Evolutionary conservation across 305 asterid genomes (phyloP).

Genomic region (Rubia tinctorum): DNA sequence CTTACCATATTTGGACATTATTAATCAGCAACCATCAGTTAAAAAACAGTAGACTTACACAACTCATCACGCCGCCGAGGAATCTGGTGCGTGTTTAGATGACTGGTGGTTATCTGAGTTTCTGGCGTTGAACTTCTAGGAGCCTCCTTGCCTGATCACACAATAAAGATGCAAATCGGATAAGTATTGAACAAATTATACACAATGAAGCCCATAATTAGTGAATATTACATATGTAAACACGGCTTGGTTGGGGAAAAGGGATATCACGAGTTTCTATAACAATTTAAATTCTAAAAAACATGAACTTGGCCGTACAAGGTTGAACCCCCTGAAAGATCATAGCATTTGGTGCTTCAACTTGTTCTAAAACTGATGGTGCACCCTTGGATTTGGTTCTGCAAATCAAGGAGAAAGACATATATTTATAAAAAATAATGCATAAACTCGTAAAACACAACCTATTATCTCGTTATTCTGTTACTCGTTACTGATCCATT

Average conservation of each 20-base stretch:
- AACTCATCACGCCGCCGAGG: constrained; percentile 5
- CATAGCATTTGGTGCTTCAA: constrained; percentile 35
- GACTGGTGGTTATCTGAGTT: constrained; percentile 9
- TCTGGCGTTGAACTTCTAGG: constrained; percentile 11
- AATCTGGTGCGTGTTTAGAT: constrained; percentile 13
- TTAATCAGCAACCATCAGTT: neutral
- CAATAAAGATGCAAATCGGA: constrained; percentile 4
- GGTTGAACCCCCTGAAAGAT: constrained; percentile 37
- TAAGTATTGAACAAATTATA: constrained; percentile 1
- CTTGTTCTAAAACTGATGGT: constrained; percentile 13
- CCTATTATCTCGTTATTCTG: neutral
- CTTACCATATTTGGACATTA: neutral
- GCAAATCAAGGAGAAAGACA: constrained; percentile 27
- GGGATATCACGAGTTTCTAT: neutral
- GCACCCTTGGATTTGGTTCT: constrained; percentile 48
- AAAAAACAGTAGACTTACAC: neutral
- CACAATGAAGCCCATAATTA: neutral
- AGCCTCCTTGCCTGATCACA: constrained; percentile 20
- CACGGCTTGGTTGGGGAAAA: neutral
- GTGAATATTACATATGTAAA: neutral
- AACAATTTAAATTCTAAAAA: constrained; percentile 14
- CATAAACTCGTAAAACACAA: constrained; percentile 10
- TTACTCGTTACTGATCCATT: neutral
- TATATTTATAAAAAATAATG: constrained; percentile 9
- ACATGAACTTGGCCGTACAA: constrained; percentile 34